Evolutionary conservation across 768 basidiomycete genomes (phyloP).

Genomic region (Suillus subaureus): DNA sequence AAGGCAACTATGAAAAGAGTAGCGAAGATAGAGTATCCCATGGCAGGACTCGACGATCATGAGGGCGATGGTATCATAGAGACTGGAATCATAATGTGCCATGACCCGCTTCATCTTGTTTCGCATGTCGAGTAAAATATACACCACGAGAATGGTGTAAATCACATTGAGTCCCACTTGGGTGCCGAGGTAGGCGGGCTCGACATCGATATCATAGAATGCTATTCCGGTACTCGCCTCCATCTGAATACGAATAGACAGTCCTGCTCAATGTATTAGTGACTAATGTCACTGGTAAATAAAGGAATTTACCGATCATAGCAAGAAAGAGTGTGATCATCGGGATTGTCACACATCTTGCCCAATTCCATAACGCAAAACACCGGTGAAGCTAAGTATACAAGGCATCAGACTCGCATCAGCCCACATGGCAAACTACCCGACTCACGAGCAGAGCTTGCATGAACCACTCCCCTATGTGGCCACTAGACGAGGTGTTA

Average conservation of each 20-base stretch:
- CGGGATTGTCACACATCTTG: neutral
- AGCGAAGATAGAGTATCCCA: slow-evolving; percentile 21
- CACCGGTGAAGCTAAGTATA: neutral
- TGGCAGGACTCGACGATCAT: neutral
- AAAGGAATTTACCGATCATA: neutral
- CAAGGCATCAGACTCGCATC: neutral
- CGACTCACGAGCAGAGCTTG: neutral
- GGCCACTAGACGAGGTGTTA: neutral
- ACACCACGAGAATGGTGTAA: slow-evolving; percentile 27
- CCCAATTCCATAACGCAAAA: neutral
- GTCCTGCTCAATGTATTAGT: neutral
- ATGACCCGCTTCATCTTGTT: slow-evolving; percentile 10
- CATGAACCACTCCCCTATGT: neutral
- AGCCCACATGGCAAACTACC: neutral
- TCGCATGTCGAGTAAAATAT: slow-evolving; percentile 23
- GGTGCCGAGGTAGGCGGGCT: slow-evolving; percentile 19
- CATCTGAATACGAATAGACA: neutral
- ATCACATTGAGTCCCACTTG: slow-evolving; percentile 24
- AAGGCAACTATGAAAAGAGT: slow-evolving; percentile 31
- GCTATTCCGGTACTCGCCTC: neutral
- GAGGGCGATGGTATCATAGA: slow-evolving; percentile 12
- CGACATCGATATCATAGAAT: slow-evolving; percentile 15
- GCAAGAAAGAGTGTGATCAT: neutral
- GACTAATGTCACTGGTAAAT: neutral
- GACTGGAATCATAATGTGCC: slow-evolving; percentile 11